Evolutionary conservation across 179 eudicot species (phyloP).

Genomic region (Vitellaria paradoxa): DNA sequence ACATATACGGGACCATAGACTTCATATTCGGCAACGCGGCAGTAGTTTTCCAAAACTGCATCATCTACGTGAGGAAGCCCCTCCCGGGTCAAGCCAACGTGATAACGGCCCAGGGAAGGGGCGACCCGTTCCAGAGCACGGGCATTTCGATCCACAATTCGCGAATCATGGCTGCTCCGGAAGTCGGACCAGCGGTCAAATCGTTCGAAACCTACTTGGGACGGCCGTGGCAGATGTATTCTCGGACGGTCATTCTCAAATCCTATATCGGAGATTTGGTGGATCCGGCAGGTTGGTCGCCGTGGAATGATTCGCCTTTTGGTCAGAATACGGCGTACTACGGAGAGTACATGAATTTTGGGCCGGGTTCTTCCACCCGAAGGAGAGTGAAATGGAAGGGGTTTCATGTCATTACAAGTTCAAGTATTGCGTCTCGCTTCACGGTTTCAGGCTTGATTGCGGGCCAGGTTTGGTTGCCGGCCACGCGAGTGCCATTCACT

Average conservation of each 20-base stretch:
- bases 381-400: slow-evolving; percentile 35
- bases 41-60: slow-evolving; percentile 31
- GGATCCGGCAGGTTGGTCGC: slow-evolving; percentile 27
- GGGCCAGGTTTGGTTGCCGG: slow-evolving; percentile 41
- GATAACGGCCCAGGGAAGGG: slow-evolving; percentile 38
- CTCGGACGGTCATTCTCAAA: slow-evolving; percentile 25
- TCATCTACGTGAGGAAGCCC: slow-evolving; percentile 29
- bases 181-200: slow-evolving; percentile 12
- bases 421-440: slow-evolving; percentile 21
- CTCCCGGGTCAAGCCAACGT: slow-evolving; percentile 24
- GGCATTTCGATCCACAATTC: slow-evolving; percentile 37
- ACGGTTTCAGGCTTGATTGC: slow-evolving; percentile 26
- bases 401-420: slow-evolving; percentile 19
- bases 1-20: slow-evolving; percentile 39
- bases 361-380: slow-evolving; percentile 21
- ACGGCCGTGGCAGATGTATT: slow-evolving; percentile 35
- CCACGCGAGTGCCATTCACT: slow-evolving; percentile 37
- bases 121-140: slow-evolving; percentile 32
- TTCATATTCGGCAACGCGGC: slow-evolving; percentile 41
- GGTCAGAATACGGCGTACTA: slow-evolving; percentile 27
- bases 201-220: slow-evolving; percentile 29
- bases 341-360: slow-evolving; percentile 30
- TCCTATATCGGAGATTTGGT: slow-evolving; percentile 17
- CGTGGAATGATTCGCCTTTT: slow-evolving; percentile 20
- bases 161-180: slow-evolving; percentile 21